These are phyloP conservation scores for Ustilago vetiveriae DNA, from an alignment of 1,284 basidiomycete species.

Conservation along the genomic window DNA sequence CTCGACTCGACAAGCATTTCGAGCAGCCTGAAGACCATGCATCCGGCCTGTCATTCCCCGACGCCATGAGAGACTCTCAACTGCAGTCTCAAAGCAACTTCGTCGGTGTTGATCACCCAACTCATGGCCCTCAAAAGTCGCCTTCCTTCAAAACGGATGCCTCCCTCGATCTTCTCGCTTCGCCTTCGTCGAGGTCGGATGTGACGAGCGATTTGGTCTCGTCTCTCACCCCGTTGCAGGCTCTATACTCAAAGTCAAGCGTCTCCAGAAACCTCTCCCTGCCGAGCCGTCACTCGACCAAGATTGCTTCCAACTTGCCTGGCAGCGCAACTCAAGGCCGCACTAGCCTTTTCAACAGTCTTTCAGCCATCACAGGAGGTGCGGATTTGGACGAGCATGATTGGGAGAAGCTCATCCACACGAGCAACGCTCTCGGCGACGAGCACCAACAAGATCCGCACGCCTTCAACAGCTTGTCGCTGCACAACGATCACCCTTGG, in stretches of 20 bases:
- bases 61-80: no score
- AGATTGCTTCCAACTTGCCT: slow-evolving; percentile 21
- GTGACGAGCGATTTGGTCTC: slow-evolving; percentile 8
- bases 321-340: slow-evolving; percentile 36
- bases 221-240: slow-evolving; percentile 35
- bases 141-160: not conserved
- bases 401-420: slow-evolving; percentile 57
- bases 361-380: slow-evolving; percentile 56
- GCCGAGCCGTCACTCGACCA: slow-evolving; percentile 40
- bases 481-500: slow-evolving; percentile 26
- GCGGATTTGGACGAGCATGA: slow-evolving; percentile 56
- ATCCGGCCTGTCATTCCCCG: not conserved
- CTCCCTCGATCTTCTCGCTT: slow-evolving; percentile 9
- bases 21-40: slow-evolving; percentile 41
- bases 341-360: slow-evolving; percentile 47
- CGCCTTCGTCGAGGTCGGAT: slow-evolving; percentile 19
- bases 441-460: slow-evolving; percentile 41
- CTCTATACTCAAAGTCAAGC: slow-evolving; percentile 43
- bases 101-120: not conserved
- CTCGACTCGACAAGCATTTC: slow-evolving; percentile 47
- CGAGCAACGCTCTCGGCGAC: slow-evolving; percentile 38
- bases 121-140: not conserved
- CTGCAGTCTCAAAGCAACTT: not conserved
- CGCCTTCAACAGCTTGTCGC: slow-evolving; percentile 10
- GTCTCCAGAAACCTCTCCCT: slow-evolving; percentile 45